Percentiles rank a stretch among this genome's conserved stretches.
These are phyloP conservation scores for Neofusicoccum parvum DNA, from an alignment of 2,329 filamentous ascomycete species.

Conservation along the genomic window DNA sequence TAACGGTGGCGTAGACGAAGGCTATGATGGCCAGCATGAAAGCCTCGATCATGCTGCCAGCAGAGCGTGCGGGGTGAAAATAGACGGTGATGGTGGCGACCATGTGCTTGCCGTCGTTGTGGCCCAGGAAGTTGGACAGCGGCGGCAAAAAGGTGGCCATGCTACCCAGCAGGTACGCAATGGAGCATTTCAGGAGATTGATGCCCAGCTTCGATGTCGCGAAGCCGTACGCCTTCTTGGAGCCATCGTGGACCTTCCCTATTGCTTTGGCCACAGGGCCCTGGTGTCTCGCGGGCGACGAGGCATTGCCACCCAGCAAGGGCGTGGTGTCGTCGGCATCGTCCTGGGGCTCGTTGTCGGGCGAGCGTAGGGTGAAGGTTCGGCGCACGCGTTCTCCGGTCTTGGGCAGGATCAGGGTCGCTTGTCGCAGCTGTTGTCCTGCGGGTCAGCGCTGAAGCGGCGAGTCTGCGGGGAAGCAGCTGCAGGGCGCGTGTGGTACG, in stretches of 20 bases:
- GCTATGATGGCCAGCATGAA: constrained; percentile 74
- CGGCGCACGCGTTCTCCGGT: constrained; percentile 84
- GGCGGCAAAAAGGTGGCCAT: constrained; percentile 80
- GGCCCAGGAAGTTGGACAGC: constrained; percentile 73
- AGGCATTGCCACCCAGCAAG: constrained; percentile 14
- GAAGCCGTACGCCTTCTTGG: constrained; percentile 58
- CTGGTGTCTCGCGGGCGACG: constrained; percentile 35
- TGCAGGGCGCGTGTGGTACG: constrained; percentile 21
- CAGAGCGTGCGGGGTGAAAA: constrained; percentile 85
- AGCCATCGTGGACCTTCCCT: constrained; percentile 39
- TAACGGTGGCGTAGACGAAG: constrained; percentile 73
- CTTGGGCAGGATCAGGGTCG: constrained; percentile 81
- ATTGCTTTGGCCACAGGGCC: constrained; percentile 36
- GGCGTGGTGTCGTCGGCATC: constrained; percentile 65
- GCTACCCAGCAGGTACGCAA: constrained; percentile 86
- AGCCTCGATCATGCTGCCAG: constrained; percentile 69
- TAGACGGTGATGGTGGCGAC: constrained; percentile 94
- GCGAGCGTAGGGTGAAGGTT: constrained; percentile 70
- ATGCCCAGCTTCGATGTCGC: constrained; percentile 72
- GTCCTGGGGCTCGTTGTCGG: constrained; percentile 64
- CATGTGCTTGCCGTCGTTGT: constrained; percentile 89
- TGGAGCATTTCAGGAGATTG: constrained; percentile 84
- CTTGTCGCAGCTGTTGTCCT: constrained; percentile 67
- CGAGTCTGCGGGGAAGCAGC: too few relatives aligned
- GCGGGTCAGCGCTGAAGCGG: constrained; percentile 26